Evolutionary conservation across 192 early-diverging fungal genomes (phyloP).

Genomic region (Geranomyces variabilis): DNA sequence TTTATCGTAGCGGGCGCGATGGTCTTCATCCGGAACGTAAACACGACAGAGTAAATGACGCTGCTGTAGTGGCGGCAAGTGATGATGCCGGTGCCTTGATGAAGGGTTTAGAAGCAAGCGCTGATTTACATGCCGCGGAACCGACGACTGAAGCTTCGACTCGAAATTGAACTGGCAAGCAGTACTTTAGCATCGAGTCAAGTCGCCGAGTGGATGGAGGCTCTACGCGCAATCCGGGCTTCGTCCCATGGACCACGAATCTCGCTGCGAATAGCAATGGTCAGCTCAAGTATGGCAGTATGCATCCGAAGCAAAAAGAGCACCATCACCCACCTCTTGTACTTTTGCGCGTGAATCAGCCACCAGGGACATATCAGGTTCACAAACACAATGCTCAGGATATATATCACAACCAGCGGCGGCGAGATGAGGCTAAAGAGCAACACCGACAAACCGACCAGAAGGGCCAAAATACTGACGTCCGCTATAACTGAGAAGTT

Average conservation of each 20-base stretch:
- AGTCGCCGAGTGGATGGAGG: not conserved
- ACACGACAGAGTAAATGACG: too few species aligned
- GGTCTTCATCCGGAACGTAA: too few species aligned
- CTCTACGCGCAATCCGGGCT: slow-evolving; percentile 54
- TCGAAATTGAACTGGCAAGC: too few species aligned
- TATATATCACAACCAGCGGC: slow-evolving; percentile 61
- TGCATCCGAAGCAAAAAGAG: slow-evolving; percentile 1
- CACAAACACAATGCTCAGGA: slow-evolving; percentile 70
- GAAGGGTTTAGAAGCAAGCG: too few species aligned
- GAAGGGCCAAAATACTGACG: slow-evolving; percentile 25
- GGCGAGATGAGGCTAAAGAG: slow-evolving; percentile 34
- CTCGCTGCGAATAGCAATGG: slow-evolving; percentile 57
- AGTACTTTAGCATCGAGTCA: too few species aligned
- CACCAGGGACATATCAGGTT: slow-evolving; percentile 87
- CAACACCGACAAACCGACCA: slow-evolving; percentile 21
- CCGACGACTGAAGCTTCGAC: too few species aligned
- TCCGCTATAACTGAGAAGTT: slow-evolving; percentile 47
- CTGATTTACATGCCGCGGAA: too few species aligned
- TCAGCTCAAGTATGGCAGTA: not conserved
- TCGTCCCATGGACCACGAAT: slow-evolving; percentile 99
- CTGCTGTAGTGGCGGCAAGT: too few species aligned
- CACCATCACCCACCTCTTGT: slow-evolving; percentile 78
- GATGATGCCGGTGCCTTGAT: too few species aligned
- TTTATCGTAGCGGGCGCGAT: too few species aligned
- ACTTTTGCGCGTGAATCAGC: slow-evolving; percentile 91